Percentiles rank a stretch among this genome's conserved stretches.
Conservation (phyloP, 2,329 filamentous ascomycete species). For the Lasiodiplodia gonubiensis region DNA sequence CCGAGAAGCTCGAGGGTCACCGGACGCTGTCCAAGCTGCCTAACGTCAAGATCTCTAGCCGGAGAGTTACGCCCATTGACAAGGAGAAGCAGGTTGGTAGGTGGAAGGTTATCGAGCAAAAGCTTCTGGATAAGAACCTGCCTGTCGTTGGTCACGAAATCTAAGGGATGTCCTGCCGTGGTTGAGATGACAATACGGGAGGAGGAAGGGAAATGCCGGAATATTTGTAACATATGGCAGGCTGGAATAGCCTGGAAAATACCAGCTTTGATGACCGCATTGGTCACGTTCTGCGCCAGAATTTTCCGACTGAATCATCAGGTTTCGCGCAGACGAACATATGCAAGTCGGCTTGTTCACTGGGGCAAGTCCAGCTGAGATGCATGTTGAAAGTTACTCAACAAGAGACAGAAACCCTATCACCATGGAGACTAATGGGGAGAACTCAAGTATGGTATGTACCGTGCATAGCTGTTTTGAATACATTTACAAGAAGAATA, state of each 20-base stretch:
- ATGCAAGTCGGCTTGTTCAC: neutral
- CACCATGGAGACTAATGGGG: neutral
- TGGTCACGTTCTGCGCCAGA: neutral
- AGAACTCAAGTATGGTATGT: neutral
- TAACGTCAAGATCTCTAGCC: constrained; percentile 73
- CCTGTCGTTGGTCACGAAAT: constrained; percentile 16
- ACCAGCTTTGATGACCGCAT: neutral
- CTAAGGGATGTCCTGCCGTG: neutral
- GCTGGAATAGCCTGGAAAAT: neutral
- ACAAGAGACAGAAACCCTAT: neutral
- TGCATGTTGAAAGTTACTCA: neutral
- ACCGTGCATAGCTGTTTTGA: constrained; percentile 19
- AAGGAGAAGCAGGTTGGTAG: constrained; percentile 74
- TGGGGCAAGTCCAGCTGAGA: neutral
- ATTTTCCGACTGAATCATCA: neutral
- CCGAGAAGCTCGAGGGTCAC: constrained; percentile 58
- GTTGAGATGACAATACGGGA: neutral
- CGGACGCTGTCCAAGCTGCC: constrained; percentile 58
- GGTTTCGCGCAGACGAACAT: neutral
- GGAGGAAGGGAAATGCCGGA: neutral
- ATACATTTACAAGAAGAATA: constrained; percentile 26
- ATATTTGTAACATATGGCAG: constrained; percentile 18
- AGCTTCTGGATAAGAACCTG: constrained; percentile 53
- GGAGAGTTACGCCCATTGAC: constrained; percentile 72
- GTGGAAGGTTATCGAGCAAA: constrained; percentile 79